Base-by-base conservation (phyloP, 805 yeast species). In the Pichia paraexigua region DNA sequence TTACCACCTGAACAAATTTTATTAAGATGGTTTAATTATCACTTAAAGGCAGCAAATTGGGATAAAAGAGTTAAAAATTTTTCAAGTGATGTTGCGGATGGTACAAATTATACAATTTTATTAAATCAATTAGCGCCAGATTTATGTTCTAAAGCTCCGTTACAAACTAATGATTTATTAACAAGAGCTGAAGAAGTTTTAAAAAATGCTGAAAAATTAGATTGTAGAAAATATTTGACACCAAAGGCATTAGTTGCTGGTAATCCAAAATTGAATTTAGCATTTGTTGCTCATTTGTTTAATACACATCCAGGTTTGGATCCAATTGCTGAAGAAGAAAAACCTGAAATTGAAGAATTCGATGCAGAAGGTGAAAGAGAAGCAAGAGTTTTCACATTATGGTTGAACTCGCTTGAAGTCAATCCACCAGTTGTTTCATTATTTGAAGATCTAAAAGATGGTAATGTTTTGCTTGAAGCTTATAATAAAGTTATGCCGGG, bases 301-400 rank as follows among this genome's bases (percentile, higher is more conserved):
- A 94, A 94, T 73, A 92, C 96, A 8, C 83, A 88, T 65, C 99
- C 99, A 46, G 98, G 99, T 47, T 78, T 94, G 58, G 98, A 91
- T 54, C 98, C 98, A 53, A 79, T 92, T 57, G 95, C 88, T 64
- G 98, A 91, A 70, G 76, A 73, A 53, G 97, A 92, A 68, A 85
- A 83, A 61, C 87, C 94, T 28, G 98, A 91, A 66, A 88, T 94
- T 60, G 99, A 94, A 73, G 98, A 89, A 60, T 94, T 94, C 63
- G 99, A 94, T 67, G 99, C 99, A 25, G 99, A 94, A 72, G 99
- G 99, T 56, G 99, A 94, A 72, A 87, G 99, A 72, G 99, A 94
- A 73, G 99, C 99, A 3, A 81, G 99, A 69, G 99, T 94, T 13
- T 94, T 94, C 72, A 94, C 99, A 7, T 73, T 94, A 63, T 94